A percentile compares a stretch with the other conserved stretches of the same genome.
Evolutionary conservation across 805 yeast genomes (phyloP).

Genomic region (Metschnikowia drakensbergensis): DNA sequence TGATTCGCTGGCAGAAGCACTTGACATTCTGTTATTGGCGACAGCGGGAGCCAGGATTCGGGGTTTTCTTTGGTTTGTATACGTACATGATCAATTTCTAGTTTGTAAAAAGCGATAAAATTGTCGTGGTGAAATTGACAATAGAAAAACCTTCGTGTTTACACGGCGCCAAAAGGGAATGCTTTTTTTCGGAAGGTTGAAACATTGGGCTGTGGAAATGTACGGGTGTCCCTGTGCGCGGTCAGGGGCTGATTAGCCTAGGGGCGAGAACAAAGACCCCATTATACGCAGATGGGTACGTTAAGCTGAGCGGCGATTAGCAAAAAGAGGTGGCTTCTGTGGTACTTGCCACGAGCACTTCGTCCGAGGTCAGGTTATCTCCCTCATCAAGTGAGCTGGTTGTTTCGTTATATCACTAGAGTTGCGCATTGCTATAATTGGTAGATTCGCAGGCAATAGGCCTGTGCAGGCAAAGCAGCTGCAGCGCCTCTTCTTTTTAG

Average conservation of each 20-base stretch:
- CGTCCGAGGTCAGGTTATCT: not conserved
- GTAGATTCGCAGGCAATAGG: not conserved
- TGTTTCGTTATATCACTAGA: not conserved
- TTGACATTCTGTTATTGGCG: not conserved
- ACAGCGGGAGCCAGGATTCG: not conserved
- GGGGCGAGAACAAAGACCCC: not conserved
- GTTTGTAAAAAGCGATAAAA: conserved; percentile 1
- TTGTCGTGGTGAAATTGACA: conserved; percentile 1
- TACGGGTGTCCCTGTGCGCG: conserved; percentile 14
- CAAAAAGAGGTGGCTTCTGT: too few species aligned
- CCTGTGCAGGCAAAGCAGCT: not conserved
- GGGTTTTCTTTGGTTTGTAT: not conserved
- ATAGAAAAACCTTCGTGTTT: conserved; percentile 7
- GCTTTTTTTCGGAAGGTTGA: conserved; percentile 14
- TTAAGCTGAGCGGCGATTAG: not conserved
- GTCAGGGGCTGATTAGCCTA: conserved; percentile 12
- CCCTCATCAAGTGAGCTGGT: not conserved
- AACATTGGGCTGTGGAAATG: conserved; percentile 15
- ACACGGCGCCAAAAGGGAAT: conserved; percentile 6
- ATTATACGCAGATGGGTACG: not conserved
- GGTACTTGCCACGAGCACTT: not conserved
- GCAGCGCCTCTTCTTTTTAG: not conserved
- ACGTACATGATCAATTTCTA: conserved; percentile 1
- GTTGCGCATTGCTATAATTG: conserved; percentile 3
- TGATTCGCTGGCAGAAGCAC: not conserved